These are phyloP conservation scores for Penicillium canariense DNA, from an alignment of 495 filamentous ascomycete genomes.

Conservation along the genomic window DNA sequence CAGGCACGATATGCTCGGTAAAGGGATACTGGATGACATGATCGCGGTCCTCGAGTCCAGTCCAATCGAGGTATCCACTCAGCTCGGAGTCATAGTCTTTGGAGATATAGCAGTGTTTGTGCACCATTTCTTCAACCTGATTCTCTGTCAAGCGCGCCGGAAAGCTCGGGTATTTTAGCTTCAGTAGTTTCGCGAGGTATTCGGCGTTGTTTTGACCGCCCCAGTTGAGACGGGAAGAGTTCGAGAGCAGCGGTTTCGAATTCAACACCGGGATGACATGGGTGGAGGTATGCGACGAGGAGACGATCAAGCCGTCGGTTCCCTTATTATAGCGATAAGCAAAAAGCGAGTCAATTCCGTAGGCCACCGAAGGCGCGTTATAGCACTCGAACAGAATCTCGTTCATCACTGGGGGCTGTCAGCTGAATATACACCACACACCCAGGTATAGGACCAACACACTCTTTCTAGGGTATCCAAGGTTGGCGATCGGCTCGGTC, in stretches of 20 bases:
- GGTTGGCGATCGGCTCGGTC: constrained; percentile 92
- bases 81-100: constrained; percentile 78
- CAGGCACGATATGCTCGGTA: constrained; percentile 80
- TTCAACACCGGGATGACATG: constrained; percentile 94
- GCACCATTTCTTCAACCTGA: constrained; percentile 82
- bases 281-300: constrained; percentile 87
- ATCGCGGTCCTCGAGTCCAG: constrained; percentile 83
- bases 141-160: constrained; percentile 77
- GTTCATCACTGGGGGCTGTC: constrained; percentile 70
- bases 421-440: constrained; percentile 1
- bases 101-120: constrained; percentile 88
- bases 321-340: constrained; percentile 91
- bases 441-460: constrained; percentile 25
- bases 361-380: constrained; percentile 78
- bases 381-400: constrained; percentile 97
- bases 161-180: constrained; percentile 90
- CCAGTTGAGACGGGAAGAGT: constrained; percentile 90
- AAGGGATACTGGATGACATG: constrained; percentile 88
- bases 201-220: constrained; percentile 86
- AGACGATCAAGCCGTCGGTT: constrained; percentile 83
- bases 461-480: constrained; percentile 84
- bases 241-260: constrained; percentile 74
- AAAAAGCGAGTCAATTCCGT: constrained; percentile 94
- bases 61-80: constrained; percentile 74
- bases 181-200: constrained; percentile 83